Conservation (phyloP, 169 alveolate species). For the Plasmodium reichenowi region DNA sequence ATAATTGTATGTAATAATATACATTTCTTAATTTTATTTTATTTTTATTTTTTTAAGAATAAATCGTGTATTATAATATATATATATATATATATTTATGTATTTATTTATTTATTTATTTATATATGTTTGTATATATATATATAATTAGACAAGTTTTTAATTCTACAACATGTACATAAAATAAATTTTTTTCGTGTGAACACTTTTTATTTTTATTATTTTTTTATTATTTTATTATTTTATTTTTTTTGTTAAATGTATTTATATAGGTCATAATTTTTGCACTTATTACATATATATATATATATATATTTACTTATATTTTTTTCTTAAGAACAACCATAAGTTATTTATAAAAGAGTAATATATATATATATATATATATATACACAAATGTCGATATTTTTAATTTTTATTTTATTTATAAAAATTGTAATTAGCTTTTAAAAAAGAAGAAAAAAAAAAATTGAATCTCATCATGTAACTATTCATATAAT, state of each 20-base stretch:
- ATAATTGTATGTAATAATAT: too few relatives aligned
- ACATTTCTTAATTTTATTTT: too few relatives aligned
- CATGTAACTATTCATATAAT: too few relatives aligned
- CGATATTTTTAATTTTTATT: slow-evolving; percentile 3
- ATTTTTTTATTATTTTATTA: too few relatives aligned
- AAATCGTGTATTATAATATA: not conserved
- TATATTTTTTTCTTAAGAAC: not conserved
- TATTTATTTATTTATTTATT: not conserved
- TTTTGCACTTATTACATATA: too few relatives aligned
- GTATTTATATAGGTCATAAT: too few relatives aligned
- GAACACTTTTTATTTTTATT: not conserved
- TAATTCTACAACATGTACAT: not conserved
- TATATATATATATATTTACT: not conserved
- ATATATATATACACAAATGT: not conserved
- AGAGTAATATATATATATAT: not conserved
- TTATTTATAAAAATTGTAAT: slow-evolving; percentile 16
- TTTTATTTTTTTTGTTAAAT: too few relatives aligned
- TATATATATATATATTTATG: not conserved
- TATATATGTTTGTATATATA: not conserved
- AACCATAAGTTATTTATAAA: not conserved
- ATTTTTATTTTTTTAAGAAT: too few relatives aligned
- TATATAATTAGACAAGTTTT: not conserved
- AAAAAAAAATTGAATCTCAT: too few relatives aligned
- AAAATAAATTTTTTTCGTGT: not conserved
- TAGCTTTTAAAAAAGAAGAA: not conserved